Base-by-base conservation (phyloP, 257 asterid species). In the Capsicum chinense region DNA sequence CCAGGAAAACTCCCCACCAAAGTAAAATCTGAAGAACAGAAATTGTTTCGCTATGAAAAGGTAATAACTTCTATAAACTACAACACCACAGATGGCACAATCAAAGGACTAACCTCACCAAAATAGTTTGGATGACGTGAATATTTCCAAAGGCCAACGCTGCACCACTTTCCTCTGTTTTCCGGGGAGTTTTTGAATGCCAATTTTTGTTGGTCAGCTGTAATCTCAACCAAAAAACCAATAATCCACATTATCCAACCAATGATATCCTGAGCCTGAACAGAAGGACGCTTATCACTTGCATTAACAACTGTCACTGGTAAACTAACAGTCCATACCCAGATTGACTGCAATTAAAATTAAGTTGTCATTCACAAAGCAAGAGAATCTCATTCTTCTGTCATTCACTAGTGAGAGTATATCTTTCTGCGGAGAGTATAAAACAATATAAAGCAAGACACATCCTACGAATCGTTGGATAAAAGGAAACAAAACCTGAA, bases 281-380 rank as follows among this genome's bases (percentile, higher is more conserved):
- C 42, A 17, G 95, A 89, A 79, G 98, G 98, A 59, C 92, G 84
- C 60, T 88, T 88, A 52, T 88, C 87, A 68, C 94, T 93, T 82
- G 98, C 95, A 86, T 95, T 97, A 71, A 95, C 97, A 88, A 97
- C 70, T 79, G 99, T 97, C 86, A 97, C 91, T 0, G 99, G 98
- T 83, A 95, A 92, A 87, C 97, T 97, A 90, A 95, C 99, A 74
- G 96, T 93, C 99, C 99, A 97, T 54, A 97, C 99, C 99, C 99
- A 97, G 42, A 97, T 91, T 59, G 99, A 97, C 98, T 96, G 91
- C 84, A 33, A 84, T 26, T 39, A 76, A 58, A 37, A 59, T 42
- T 39, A 42, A 59, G 63, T 33, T 1, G 17, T 64, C 63, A 57
- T 42, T 69, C 60, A 50, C 56, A 78, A 57, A 83, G 82, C 17